Conservation (phyloP, 2,329 filamentous ascomycete genomes). For the Capronia americana region DNA sequence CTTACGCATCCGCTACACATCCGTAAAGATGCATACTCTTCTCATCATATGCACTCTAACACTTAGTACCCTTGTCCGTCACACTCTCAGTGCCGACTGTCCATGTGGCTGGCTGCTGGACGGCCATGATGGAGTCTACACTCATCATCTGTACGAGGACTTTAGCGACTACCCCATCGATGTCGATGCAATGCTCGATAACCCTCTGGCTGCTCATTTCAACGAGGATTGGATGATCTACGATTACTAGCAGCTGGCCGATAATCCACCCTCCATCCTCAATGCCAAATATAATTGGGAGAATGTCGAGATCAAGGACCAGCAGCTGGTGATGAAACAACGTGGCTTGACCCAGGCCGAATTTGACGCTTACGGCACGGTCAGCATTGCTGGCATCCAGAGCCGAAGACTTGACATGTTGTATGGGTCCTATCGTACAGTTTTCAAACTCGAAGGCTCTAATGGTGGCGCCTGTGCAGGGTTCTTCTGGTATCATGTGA, state of each 20-base stretch:
- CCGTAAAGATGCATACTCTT: conserved; percentile 24
- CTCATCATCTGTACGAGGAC: conserved; percentile 41
- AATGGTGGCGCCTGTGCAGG: conserved; percentile 41
- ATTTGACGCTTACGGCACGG: conserved; percentile 32
- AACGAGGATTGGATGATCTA: conserved; percentile 42
- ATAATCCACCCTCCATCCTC: conserved; percentile 39
- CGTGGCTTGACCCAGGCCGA: conserved; percentile 38
- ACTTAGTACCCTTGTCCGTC: conserved; percentile 5
- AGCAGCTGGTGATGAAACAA: conserved; percentile 40
- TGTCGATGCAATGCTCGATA: conserved; percentile 33
- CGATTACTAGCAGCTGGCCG: conserved; percentile 39
- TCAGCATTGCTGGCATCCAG: conserved; percentile 42
- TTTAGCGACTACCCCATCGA: conserved; percentile 37
- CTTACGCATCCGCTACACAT: conserved; percentile 3
- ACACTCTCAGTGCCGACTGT: conserved; percentile 20
- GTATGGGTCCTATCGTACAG: conserved; percentile 41
- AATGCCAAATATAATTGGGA: conserved; percentile 39
- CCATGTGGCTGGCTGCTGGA: conserved; percentile 35
- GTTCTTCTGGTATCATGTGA: conserved; percentile 45
- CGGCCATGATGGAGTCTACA: conserved; percentile 39
- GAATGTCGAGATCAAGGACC: conserved; percentile 41
- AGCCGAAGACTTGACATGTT: conserved; percentile 38
- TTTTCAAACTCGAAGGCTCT: conserved; percentile 41
- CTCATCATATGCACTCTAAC: conserved; percentile 10
- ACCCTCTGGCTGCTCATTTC: conserved; percentile 34